Conservation (phyloP, 2,329 filamentous ascomycete genomes). For the Pleoardoris graminearum region DNA sequence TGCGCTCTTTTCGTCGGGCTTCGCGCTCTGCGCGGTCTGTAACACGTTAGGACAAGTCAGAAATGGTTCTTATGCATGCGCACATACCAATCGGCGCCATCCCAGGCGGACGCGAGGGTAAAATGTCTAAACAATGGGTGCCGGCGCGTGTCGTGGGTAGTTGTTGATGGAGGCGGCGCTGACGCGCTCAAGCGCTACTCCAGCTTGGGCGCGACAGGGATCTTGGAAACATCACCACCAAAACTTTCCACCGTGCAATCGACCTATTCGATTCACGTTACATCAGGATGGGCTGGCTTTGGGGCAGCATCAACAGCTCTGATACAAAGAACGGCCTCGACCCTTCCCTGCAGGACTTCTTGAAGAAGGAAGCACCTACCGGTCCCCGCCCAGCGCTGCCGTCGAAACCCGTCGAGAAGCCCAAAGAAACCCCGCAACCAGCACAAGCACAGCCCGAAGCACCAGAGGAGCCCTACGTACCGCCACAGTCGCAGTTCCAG, state of each 20-base stretch:
- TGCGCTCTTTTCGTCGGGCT: slow-evolving; percentile 60
- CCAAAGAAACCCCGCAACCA: slow-evolving; percentile 45
- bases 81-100: slow-evolving; percentile 43
- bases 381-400: slow-evolving; percentile 57
- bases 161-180: slow-evolving; percentile 10
- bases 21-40: slow-evolving; percentile 49
- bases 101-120: neutral
- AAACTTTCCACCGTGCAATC: slow-evolving; percentile 3
- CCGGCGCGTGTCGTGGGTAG: slow-evolving; percentile 6
- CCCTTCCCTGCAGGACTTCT: slow-evolving; percentile 79
- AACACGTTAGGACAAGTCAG: slow-evolving; percentile 9
- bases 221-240: slow-evolving; percentile 7
- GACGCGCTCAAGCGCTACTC: slow-evolving; percentile 5
- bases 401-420: slow-evolving; percentile 33
- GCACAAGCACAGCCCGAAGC: slow-evolving; percentile 19
- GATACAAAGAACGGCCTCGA: slow-evolving; percentile 72
- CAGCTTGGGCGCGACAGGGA: slow-evolving; percentile 3
- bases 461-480: slow-evolving; percentile 45
- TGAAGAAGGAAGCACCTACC: slow-evolving; percentile 78
- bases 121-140: neutral
- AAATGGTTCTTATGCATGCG: neutral
- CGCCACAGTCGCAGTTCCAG: slow-evolving; percentile 62
- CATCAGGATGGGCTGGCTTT: slow-evolving; percentile 70
- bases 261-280: no score
- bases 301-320: slow-evolving; percentile 51